Evolutionary conservation across 129 eudicot species (phyloP), one percentile per base, ranked within the genome.

Genomic region (Sambucus nigra): DNA sequence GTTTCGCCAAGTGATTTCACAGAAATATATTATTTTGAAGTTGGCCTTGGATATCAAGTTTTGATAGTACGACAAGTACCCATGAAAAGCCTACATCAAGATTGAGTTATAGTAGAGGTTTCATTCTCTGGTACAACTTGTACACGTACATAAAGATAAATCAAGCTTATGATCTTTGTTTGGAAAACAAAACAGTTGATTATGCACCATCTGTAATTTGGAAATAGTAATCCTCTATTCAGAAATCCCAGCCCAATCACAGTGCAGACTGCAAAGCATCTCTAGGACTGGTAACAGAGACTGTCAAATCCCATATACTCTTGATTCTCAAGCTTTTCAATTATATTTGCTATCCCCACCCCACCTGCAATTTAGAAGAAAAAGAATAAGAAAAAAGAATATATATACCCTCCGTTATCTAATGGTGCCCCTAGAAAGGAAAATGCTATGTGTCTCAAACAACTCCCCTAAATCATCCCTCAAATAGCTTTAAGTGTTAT

Each of bases 221-320:
- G 57, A 16, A 15, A 28, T 52, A 52, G 13, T 26, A 14, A 26
- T 26, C 48, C 20, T 16, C 19, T 26, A 2, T 44, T 19, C 62
- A 54, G 23, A 40, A 40, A 27, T 19, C 18, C 44, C 59, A 54
- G 21, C 17, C 12, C 5, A 11, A 31, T 54, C 9, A n/a, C 27
- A 27, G 33, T 22, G 22, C 9, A n/a, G 26, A 27, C 18, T 22
- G 22, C 22, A 35, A 35, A 28, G 40, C 42, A 18, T 24, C 7
- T 61, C 25, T 38, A 64, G 14, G 69, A 41, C 20, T 52, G 40
- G 20, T 53, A 11, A 26, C 76, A 71, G 39, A 71, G 24, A 32
- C 31, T 71, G 18, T 71, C 70, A 44, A 71, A 71, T 8, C 71
- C 76, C 70, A 71, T 71, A 23, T 71, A 71, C 39, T 64, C 66